Conservation (phyloP, 2,329 filamentous ascomycete genomes). For the Sclerotinia minor region DNA sequence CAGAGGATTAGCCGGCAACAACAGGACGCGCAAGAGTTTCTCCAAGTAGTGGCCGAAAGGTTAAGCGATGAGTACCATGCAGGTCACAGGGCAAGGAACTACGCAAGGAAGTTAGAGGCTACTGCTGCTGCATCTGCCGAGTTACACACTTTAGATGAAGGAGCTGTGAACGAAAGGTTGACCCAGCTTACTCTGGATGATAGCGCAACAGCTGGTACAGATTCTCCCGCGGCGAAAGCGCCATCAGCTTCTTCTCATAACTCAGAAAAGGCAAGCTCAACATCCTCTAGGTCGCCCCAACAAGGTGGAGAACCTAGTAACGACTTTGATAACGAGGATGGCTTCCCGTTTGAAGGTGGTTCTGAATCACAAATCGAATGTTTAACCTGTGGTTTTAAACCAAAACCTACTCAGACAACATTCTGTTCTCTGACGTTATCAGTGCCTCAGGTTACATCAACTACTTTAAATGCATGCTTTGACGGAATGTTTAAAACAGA, state of each 20-base stretch:
- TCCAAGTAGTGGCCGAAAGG: conserved; percentile 90
- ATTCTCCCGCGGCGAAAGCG: conserved; percentile 14
- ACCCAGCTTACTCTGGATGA: conserved; percentile 25
- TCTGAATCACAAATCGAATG: conserved; percentile 96
- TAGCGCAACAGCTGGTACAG: background rate
- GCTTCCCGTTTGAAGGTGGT: conserved; percentile 89
- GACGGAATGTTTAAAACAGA: conserved; percentile 94
- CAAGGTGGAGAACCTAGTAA: conserved; percentile 12
- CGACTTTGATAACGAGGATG: conserved; percentile 54
- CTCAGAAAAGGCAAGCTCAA: conserved; percentile 22
- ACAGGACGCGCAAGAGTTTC: conserved; percentile 95
- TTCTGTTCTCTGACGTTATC: conserved; percentile 93
- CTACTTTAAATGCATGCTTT: conserved; percentile 83
- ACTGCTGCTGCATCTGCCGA: conserved; percentile 17
- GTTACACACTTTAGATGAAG: conserved; percentile 23
- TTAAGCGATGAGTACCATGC: conserved; percentile 94
- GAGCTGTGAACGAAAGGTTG: conserved; percentile 21
- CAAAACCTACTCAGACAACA: conserved; percentile 75
- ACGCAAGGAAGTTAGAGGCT: conserved; percentile 47
- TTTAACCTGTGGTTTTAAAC: conserved; percentile 83
- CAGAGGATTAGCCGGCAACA: conserved; percentile 92
- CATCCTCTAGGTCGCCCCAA: background rate
- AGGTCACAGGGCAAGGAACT: conserved; percentile 68
- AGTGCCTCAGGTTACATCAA: conserved; percentile 80
- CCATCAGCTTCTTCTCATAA: conserved; percentile 12